Evolutionary conservation across 208 protist genomes (phyloP).

Genomic region (Leishmania amazonensis): DNA sequence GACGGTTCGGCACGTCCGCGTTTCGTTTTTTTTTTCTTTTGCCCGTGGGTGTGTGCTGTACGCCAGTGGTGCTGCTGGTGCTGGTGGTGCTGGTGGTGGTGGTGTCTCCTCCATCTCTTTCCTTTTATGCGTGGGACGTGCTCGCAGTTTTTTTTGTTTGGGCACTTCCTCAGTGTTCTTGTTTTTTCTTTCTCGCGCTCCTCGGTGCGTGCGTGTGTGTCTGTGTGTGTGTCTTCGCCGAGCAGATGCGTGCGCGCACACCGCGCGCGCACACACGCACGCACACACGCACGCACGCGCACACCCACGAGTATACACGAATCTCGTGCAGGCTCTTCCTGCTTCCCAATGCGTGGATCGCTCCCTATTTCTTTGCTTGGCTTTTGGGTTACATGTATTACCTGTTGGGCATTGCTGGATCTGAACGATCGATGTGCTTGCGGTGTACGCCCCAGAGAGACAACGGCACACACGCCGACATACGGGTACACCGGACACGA

Average conservation of each 20-base stretch:
- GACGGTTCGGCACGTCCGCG: background rate
- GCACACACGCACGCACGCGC: background rate
- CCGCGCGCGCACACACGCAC: background rate
- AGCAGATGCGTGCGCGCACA: background rate
- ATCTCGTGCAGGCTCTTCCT: background rate
- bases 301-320: background rate
- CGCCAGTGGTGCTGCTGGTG: no score
- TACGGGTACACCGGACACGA: background rate
- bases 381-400: background rate
- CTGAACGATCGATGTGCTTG: background rate
- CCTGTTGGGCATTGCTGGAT: background rate
- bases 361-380: background rate
- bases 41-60: background rate
- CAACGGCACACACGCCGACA: background rate
- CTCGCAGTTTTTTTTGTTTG: background rate
- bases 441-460: background rate
- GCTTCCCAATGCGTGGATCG: background rate
- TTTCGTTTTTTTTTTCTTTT: background rate
- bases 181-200: background rate
- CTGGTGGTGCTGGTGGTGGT: no score
- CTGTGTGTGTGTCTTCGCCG: background rate
- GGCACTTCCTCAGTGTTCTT: background rate
- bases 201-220: background rate
- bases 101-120: background rate
- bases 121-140: background rate